Evolutionary conservation across 306 rosid genomes (phyloP).

Genomic region (Dryas drummondii): DNA sequence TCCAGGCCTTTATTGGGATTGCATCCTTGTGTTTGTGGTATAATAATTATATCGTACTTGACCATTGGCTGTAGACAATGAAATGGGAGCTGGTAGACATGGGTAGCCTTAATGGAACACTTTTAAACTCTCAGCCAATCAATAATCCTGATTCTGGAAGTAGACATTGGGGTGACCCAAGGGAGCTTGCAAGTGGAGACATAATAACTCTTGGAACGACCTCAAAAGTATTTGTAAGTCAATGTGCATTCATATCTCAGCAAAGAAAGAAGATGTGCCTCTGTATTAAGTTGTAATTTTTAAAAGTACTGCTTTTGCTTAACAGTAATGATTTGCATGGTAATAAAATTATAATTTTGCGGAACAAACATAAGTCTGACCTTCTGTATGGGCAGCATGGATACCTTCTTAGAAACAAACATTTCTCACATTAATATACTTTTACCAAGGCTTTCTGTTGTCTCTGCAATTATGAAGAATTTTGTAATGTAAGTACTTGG

Average conservation of each 20-base stretch:
- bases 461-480: constrained; percentile 6
- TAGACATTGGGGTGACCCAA: constrained; percentile 78
- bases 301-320: neutral
- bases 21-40: constrained; percentile 12
- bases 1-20: constrained; percentile 30
- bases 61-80: constrained; percentile 57
- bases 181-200: constrained; percentile 78
- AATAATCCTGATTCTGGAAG: constrained; percentile 63
- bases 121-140: constrained; percentile 69
- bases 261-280: neutral
- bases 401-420: neutral
- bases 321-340: neutral
- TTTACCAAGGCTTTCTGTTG: neutral
- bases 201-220: constrained; percentile 89
- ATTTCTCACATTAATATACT: constrained; percentile 1
- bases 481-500: neutral
- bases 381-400: neutral
- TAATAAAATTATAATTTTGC: neutral
- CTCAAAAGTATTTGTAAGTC: constrained; percentile 70
- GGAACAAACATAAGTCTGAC: neutral
- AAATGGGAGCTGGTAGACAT: constrained; percentile 95
- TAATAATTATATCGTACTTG: constrained; percentile 26
- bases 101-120: constrained; percentile 97
- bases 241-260: constrained; percentile 15
- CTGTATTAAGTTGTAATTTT: neutral